phyloP scores from a whole-genome alignment of 495 filamentous ascomycete genomes.

The Aspergillus cavernicola region DNA sequence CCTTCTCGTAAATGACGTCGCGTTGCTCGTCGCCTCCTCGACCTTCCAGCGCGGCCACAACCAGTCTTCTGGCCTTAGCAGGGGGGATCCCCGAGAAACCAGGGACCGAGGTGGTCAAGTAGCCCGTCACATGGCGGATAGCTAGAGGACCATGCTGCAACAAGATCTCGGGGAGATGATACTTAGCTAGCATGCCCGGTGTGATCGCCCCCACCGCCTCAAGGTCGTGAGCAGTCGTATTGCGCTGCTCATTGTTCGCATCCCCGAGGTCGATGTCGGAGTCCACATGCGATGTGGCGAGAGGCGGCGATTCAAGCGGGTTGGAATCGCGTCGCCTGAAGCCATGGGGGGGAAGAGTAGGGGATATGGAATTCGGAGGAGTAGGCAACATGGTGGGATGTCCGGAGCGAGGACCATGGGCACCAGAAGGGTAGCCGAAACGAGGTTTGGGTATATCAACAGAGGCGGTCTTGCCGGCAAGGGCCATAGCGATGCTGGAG shows the following conservation, averaged over 20 bases:
- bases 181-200: constrained; percentile 78
- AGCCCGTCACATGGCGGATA: constrained; percentile 91
- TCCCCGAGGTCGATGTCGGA: constrained; percentile 87
- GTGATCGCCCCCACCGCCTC: constrained; percentile 84
- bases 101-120: constrained; percentile 86
- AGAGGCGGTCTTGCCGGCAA: constrained; percentile 58
- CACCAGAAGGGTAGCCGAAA: constrained; percentile 59
- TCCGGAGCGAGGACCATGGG: constrained; percentile 53
- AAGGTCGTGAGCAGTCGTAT: constrained; percentile 33
- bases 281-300: constrained; percentile 65
- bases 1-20: constrained; percentile 90
- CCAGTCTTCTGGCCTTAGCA: constrained; percentile 83
- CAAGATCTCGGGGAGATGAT: constrained; percentile 88
- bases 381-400: constrained; percentile 69
- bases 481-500: constrained; percentile 61
- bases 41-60: constrained; percentile 79
- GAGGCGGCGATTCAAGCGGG: constrained; percentile 46
- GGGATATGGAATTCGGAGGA: constrained; percentile 95
- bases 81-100: constrained; percentile 90
- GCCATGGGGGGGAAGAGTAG: constrained; percentile 76
- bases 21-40: constrained; percentile 61
- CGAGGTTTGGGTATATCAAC: constrained; percentile 70
- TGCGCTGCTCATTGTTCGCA: constrained; percentile 42
- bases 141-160: constrained; percentile 84
- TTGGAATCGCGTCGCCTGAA: constrained; percentile 49